Base-by-base conservation (phyloP, 306 rosid species). In the Dryas octopetala region DNA sequence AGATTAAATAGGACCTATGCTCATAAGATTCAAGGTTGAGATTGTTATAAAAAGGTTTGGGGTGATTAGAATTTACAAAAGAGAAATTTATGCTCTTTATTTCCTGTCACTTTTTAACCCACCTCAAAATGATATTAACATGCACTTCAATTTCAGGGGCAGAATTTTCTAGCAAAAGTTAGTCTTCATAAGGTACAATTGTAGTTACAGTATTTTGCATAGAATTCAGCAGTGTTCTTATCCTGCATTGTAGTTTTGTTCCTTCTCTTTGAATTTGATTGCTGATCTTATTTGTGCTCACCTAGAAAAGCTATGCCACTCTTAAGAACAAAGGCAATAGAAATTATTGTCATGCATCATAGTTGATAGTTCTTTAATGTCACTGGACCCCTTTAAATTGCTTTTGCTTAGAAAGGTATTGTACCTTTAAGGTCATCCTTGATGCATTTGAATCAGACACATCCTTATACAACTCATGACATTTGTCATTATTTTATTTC, bases 101-200 rank as follows among this genome's bases (percentile, higher is more conserved):
- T 74, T 8, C 49, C n/a, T 23, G 10, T 70, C 47, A 62, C 50
- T 23, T 12, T 54, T 45, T 54, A 43, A 76, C 74, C 55, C 79
- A 32, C 58, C 65, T 73, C 59, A 60, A 76, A 28, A 50, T 74
- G 79, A 69, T 60, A 23, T 81, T 69, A 52, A 64, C 61, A 5
- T 54, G 12, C 66, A 48, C 66, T 83, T 68, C 43, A 51, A 49
- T 87, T 86, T 86, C 96, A 91, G 98, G 96, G 88, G 59, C 89
- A 82, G 48, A 83, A 87, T 2, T 90, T 90, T 81, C 75, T 94
- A 63, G 90, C 90, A 41, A 90, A 89, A 81, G 75, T 79, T 65
- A 85, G 96, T 65, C 89, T 83, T 74, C 96, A 83, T 68, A 95
- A 91, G 98, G 98, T 91, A 85, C 53, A 53, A 54, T 49, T 65